phyloP scores from a whole-genome alignment of 768 basidiomycete species.

The Mycena rosella region DNA sequence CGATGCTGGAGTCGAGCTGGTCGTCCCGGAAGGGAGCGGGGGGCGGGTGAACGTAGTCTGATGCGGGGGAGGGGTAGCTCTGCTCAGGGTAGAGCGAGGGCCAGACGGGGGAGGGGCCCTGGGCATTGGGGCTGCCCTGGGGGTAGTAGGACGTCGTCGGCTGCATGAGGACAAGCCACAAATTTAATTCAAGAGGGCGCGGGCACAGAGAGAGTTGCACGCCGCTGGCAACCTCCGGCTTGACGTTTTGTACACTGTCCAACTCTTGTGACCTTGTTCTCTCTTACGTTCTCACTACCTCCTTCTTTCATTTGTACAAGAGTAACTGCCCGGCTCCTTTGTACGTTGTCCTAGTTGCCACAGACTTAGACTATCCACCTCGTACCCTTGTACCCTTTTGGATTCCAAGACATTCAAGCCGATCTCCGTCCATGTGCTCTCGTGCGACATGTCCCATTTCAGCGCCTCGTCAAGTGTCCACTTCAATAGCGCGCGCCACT shows the following conservation, averaged over 20 bases:
- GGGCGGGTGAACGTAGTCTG: not conserved
- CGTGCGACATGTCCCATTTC: not conserved
- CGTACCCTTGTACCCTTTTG: too few relatives aligned
- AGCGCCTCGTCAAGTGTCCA: too few relatives aligned
- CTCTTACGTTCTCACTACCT: not conserved
- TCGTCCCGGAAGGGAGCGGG: slow-evolving; percentile 39
- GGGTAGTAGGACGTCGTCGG: too few relatives aligned
- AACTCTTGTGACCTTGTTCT: not conserved
- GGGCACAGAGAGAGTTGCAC: too few relatives aligned
- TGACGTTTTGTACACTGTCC: too few relatives aligned
- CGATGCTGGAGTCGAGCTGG: slow-evolving; percentile 66
- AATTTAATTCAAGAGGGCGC: too few relatives aligned
- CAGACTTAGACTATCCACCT: too few relatives aligned
- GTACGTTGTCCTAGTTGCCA: not conserved
- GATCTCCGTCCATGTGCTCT: not conserved
- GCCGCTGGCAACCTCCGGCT: too few relatives aligned
- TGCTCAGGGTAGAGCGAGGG: not conserved
- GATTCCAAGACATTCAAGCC: not conserved
- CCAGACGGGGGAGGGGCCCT: not conserved
- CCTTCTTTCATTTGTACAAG: not conserved
- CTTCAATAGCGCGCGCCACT: not conserved
- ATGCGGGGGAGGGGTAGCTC: slow-evolving; percentile 3
- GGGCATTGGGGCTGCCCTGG: too few relatives aligned
- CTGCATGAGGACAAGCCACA: too few relatives aligned
- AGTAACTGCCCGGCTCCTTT: too few relatives aligned